These are phyloP conservation scores for Cryptococcus maquisensis DNA, from an alignment of 1,284 basidiomycete species.

Conservation along the genomic window DNA sequence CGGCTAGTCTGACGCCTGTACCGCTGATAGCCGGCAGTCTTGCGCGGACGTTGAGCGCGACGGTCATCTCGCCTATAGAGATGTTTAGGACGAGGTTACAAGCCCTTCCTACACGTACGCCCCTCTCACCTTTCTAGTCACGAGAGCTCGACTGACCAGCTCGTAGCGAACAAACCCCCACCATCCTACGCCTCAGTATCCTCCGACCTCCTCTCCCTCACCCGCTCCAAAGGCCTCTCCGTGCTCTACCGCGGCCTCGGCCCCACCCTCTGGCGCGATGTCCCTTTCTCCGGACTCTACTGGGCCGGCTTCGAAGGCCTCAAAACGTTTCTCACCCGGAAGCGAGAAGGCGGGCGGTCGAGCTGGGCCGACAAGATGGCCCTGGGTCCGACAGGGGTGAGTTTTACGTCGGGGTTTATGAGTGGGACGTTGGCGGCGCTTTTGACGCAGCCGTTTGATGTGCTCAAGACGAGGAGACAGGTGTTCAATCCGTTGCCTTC, in stretches of 20 bases:
- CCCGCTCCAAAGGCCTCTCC: constrained; percentile 60
- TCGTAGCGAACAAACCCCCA: constrained; percentile 56
- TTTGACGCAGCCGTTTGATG: constrained; percentile 91
- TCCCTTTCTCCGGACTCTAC: constrained; percentile 80
- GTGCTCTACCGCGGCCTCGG: constrained; percentile 87
- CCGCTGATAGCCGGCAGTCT: constrained; percentile 79
- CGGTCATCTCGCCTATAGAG: constrained; percentile 82
- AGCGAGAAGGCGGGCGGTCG: no score
- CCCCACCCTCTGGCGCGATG: constrained; percentile 91
- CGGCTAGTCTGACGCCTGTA: constrained; percentile 54
- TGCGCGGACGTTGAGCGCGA: constrained; percentile 74
- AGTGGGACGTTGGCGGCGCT: constrained; percentile 65
- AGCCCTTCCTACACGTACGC: constrained; percentile 59
- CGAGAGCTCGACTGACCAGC: neutral
- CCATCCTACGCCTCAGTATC: constrained; percentile 55
- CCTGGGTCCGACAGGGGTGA: constrained; percentile 29
- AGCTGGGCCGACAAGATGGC: no score
- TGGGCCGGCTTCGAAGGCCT: constrained; percentile 48
- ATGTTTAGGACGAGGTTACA: constrained; percentile 91
- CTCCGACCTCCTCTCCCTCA: constrained; percentile 50
- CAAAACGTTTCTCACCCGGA: constrained; percentile 37
- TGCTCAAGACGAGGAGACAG: constrained; percentile 90
- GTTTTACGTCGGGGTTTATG: constrained; percentile 45
- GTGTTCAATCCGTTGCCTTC: constrained; percentile 52
- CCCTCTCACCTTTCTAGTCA: no score